Base-by-base conservation (phyloP, 2,329 filamentous ascomycete species). In the Penicillium sp. region DNA sequence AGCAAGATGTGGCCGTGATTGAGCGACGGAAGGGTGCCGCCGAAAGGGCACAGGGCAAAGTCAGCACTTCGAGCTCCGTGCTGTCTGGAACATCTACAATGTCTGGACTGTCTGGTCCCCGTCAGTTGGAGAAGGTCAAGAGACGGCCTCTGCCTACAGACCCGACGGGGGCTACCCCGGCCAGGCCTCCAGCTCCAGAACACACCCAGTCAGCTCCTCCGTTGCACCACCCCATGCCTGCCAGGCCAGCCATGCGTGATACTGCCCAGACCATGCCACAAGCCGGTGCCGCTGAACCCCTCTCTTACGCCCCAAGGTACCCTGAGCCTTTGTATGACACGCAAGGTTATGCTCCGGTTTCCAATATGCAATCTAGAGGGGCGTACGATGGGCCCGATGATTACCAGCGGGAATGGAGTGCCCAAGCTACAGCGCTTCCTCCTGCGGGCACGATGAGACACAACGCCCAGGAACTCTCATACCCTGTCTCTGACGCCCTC, bases 91-190 rank as follows among this genome's bases (percentile, higher is more conserved):
- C 33, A 37, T 37, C 33, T 20, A 20, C 33, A 3, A 20, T 6
- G 23, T 40, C 38, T 27, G 24, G 12, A 10, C 12, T 10, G 18
- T 66, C 67, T 15, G 71, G 69, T 37, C 78, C 75, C 51, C 80
- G 78, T 42, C 75, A 79, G 58, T 75, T 78, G 58, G 79, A 81
- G 24, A 79, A 82, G 40, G 82, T 95, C 40, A 95, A 92, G 75
- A 81, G 92, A 58, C 81, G 92, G 29, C 92, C 92, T 18, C 73
- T 96, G 33, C 91, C 92, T 0, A 84, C 82, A 1, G 88, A 93
- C 65, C 89, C 89, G 12, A 80, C 87, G 28, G 75, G 69, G 24
- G 66, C 63, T 29, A 63, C 52, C 78, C 80, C 45, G 72, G 52
- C 62, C 50, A 54, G 62, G 46, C 59, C 66, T 60, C 49, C 69